A percentile compares a stretch with the other conserved stretches of the same genome.
Evolutionary conservation across 371 early-diverging fungal genomes (phyloP).

Genomic region (Mucor sp.): DNA sequence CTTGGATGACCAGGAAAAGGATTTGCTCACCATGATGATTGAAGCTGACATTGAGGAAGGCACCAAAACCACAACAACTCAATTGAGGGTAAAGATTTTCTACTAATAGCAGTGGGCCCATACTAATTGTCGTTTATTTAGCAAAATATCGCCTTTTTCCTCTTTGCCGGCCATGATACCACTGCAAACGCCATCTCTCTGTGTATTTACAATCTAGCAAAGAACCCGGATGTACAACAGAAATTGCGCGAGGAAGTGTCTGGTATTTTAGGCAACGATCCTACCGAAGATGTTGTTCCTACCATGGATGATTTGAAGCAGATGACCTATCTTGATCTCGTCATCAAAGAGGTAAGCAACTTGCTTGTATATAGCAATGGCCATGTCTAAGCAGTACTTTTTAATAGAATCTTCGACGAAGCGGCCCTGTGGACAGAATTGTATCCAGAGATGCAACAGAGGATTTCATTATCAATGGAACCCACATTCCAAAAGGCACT

Average conservation of each 20-base stretch:
- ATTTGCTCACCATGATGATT: conserved; percentile 40
- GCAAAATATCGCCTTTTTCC: conserved; percentile 31
- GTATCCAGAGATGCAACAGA: conserved; percentile 28
- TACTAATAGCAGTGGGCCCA: too few relatives aligned
- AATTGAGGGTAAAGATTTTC: conserved; percentile 21
- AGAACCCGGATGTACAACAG: conserved; percentile 48
- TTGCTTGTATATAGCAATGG: neutral
- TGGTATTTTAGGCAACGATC: conserved; percentile 45
- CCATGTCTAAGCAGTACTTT: neutral
- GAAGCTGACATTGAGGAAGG: conserved; percentile 33
- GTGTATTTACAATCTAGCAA: conserved; percentile 19
- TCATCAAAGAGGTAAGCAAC: conserved; percentile 33
- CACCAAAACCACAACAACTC: conserved; percentile 14
- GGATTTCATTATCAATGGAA: conserved; percentile 38
- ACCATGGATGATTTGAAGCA: conserved; percentile 44
- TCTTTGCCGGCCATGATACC: conserved; percentile 57
- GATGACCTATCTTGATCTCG: conserved; percentile 43
- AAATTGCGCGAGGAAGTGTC: conserved; percentile 52
- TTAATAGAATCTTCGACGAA: conserved; percentile 38
- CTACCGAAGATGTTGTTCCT: conserved; percentile 47
- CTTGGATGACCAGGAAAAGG: conserved; percentile 15
- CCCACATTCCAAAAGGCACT: conserved; percentile 42
- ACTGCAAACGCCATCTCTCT: conserved; percentile 42
- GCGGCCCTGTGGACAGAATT: conserved; percentile 23
- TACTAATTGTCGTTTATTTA: conserved; percentile 1